Base-by-base conservation (phyloP, 2,329 filamentous ascomycete genomes). In the Xylariaceae sp. region DNA sequence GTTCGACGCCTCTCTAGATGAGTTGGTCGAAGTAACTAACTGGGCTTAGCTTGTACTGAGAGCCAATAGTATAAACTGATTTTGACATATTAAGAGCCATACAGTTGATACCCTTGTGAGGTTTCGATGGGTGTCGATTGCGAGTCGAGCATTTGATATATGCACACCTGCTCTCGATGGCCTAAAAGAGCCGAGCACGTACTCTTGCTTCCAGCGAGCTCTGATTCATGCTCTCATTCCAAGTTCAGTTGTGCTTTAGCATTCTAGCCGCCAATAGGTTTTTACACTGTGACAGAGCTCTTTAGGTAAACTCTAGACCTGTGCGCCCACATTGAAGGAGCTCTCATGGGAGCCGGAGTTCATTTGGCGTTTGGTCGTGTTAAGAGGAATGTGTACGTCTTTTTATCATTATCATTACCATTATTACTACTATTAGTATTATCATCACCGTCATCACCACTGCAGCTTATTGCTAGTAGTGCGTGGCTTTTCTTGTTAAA, bases 1-100 rank as follows among this genome's bases (percentile, higher is more conserved):
- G 77, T 72, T 26, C 73, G 72, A 61, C 74, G 68, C 66, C 71
- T 74, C 59, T 74, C 81, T 76, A 66, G 69, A 66, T 70, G 71
- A 51, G 54, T 56, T 43, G 48, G 60, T 55, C 55, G 54, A 55
- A 55, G 51, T 54, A 52, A 67, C 67, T 69, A 67, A 69, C 63
- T 40, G 57, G 43, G 42, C 37, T 59, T 56, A 69, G 67, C 67
- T 68, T 61, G 50, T 68, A 16, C 58, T 65, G 26, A 65, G 67
- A 59, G 67, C 67, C 52, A 66, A 68, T 54, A 69, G 67, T 56
- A 61, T 69, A 54, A 68, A 60, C 45, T 58, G 54, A 58, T 55
- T 45, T 54, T 50, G 51, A 51, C 30, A 32, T 45, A 34, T 51
- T 42, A 12, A 37, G 30, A 53, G 19, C 26, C 36, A 49, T 29